These are phyloP conservation scores for Nymphaea thermarum DNA, from an alignment of 164 flowering plant genomes.

Conservation along the genomic window DNA sequence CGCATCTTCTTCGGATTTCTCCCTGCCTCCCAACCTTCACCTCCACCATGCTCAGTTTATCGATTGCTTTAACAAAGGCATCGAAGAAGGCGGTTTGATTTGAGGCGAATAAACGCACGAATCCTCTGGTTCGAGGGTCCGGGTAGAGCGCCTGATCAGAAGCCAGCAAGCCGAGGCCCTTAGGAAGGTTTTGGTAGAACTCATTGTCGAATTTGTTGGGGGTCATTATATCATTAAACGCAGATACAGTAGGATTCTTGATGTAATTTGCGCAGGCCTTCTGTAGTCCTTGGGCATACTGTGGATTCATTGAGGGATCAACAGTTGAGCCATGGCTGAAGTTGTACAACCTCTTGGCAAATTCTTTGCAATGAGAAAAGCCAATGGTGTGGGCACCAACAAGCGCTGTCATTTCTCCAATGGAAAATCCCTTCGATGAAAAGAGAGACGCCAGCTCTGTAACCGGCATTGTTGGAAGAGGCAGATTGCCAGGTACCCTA, in stretches of 20 bases:
- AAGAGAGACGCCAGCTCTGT: constrained; percentile 28
- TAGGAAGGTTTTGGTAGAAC: constrained; percentile 40
- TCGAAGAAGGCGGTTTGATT: constrained; percentile 41
- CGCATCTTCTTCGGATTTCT: constrained; percentile 53
- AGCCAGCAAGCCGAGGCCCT: constrained; percentile 40
- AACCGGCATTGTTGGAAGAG: constrained; percentile 21
- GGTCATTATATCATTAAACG: constrained; percentile 52
- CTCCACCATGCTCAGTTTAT: constrained; percentile 33
- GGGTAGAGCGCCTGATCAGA: constrained; percentile 28
- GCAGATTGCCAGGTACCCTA: constrained; percentile 22
- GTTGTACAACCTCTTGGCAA: constrained; percentile 31
- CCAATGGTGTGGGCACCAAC: constrained; percentile 72
- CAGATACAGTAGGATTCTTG: constrained; percentile 30
- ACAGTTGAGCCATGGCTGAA: constrained; percentile 13
- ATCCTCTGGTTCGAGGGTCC: constrained; percentile 41
- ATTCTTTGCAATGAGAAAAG: constrained; percentile 67
- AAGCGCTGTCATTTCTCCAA: constrained; percentile 52
- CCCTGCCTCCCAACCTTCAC: constrained; percentile 40
- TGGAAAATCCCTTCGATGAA: constrained; percentile 29
- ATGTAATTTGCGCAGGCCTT: constrained; percentile 34
- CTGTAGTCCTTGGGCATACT: constrained; percentile 27
- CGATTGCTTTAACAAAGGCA: constrained; percentile 47
- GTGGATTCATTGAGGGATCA: constrained; percentile 40
- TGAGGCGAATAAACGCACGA: constrained; percentile 37
- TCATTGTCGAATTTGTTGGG: constrained; percentile 61